A percentile compares a stretch with the other conserved stretches of the same genome.
Evolutionary conservation across 2,329 filamentous ascomycete genomes (phyloP).

Genomic region (Paramyrothecium sp.): DNA sequence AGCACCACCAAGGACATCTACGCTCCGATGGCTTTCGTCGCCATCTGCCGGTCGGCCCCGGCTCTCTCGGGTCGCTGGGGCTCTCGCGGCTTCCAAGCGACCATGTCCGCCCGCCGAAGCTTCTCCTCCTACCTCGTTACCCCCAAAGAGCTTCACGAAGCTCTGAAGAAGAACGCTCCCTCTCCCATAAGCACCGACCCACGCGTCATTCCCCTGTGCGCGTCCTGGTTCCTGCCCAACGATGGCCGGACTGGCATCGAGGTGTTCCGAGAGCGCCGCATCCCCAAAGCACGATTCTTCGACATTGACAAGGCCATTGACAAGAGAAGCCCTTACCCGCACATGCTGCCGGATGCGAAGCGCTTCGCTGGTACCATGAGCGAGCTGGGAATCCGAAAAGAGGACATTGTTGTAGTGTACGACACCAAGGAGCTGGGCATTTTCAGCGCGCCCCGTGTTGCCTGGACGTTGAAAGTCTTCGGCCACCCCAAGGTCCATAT

Average conservation of each 20-base stretch:
- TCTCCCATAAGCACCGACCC: constrained; percentile 79
- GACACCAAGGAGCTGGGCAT: constrained; percentile 89
- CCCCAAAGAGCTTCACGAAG: constrained; percentile 76
- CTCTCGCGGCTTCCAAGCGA: constrained; percentile 27
- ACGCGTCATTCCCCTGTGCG: constrained; percentile 84
- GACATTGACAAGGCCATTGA: constrained; percentile 93
- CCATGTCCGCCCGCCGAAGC: constrained; percentile 24
- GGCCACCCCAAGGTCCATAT: constrained; percentile 87
- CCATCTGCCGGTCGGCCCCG: constrained; percentile 41
- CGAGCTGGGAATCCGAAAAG: constrained; percentile 78
- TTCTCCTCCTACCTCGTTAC: constrained; percentile 85
- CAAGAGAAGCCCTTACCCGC: constrained; percentile 82
- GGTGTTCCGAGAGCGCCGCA: constrained; percentile 77
- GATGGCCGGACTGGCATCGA: constrained; percentile 79
- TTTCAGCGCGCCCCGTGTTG: constrained; percentile 89
- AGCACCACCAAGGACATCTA: background rate
- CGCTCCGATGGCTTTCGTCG: constrained; percentile 39
- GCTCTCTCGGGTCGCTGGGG: constrained; percentile 35
- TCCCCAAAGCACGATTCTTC: constrained; percentile 91
- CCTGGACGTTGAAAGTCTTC: constrained; percentile 89
- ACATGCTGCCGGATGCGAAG: constrained; percentile 87
- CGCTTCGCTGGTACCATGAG: constrained; percentile 87
- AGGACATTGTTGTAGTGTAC: constrained; percentile 92
- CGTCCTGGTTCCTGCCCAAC: constrained; percentile 95
- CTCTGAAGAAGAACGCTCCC: constrained; percentile 77